Base-by-base conservation (phyloP, 108 stramenopile genomes). In the Conticribra guillardii region DNA sequence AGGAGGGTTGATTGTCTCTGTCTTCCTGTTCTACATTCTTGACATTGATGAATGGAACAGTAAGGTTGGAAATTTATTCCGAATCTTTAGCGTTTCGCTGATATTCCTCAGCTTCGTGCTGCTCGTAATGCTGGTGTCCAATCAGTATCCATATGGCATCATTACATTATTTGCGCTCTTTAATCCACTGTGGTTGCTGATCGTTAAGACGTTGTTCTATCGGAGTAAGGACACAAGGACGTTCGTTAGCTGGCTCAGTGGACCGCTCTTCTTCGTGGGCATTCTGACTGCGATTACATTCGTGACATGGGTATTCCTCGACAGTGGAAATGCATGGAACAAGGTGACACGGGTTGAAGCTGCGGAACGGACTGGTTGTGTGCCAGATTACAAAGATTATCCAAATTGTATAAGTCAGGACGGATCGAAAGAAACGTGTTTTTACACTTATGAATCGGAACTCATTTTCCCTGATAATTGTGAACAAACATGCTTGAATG, bases 141-240 rank as follows among this genome's bases (percentile, higher is more conserved):
- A 74, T 17, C 50, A 80, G 26, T 59, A 71, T 53, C 86, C 86
- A 22, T 81, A 80, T 68, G 78, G 81, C 3, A 74, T 81, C 18
- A 84, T 87, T 53, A 55, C 74, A 51, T 58, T 87, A 45, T 84
- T 74, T 62, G 64, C 71, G 32, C 27, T 82, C 1, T 49, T 81
- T 48, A 82, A 83, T 29, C 82, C 83, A 14, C 37, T 74, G n/a
- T 86, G 81, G 80, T 60, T 86, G 19, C 55, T 86, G 7, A 27
- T 67, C 16, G 71, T 82, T 16, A 77, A 83, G 56, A 51, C 28
- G 16, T 14, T 82, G 1, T 79, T 82, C 32, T 85, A 79, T 45
- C 21, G 56, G 55, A 29, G 60, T 1, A 30, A 46, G 2, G 61
- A 67, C 19, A 70, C 80, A 3, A 69, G 80, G 58, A 51, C 54